Conservation (phyloP, 805 yeast genomes). For the Kodamaea hsintzibuensis region DNA sequence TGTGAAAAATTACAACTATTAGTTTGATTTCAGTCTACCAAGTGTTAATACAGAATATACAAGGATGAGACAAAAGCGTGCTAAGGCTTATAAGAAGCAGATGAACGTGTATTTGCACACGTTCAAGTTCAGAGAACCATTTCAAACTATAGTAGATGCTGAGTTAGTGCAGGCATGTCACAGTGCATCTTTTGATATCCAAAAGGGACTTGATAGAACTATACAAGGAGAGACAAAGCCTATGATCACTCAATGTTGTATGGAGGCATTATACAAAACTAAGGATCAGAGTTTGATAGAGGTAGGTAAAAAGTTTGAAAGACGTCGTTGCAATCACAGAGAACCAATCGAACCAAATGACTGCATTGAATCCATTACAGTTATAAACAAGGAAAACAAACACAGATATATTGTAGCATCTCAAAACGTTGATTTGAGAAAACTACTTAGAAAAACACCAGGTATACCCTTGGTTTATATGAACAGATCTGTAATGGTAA, state of each 20-base stretch:
- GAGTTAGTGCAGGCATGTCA: constrained; percentile 67
- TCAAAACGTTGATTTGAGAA: constrained; percentile 71
- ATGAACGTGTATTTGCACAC: constrained; percentile 82
- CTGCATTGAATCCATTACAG: constrained; percentile 72
- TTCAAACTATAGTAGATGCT: constrained; percentile 86
- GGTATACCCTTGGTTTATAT: constrained; percentile 89
- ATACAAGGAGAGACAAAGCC: constrained; percentile 84
- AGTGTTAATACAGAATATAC: neutral
- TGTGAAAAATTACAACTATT: neutral
- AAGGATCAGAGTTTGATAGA: constrained; percentile 76
- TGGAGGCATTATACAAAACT: constrained; percentile 76
- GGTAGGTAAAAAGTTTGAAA: constrained; percentile 79
- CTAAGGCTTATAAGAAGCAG: constrained; percentile 90
- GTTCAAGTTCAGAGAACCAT: constrained; percentile 92
- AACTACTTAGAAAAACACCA: constrained; percentile 69
- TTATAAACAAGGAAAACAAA: constrained; percentile 75
- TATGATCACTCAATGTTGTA: constrained; percentile 94
- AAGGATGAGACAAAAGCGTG: constrained; percentile 91
- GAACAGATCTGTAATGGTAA: constrained; percentile 88
- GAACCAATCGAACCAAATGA: constrained; percentile 66
- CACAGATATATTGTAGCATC: constrained; percentile 90
- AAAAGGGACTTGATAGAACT: constrained; percentile 77
- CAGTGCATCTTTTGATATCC: constrained; percentile 71
- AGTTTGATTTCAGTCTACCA: neutral
- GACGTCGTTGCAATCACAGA: constrained; percentile 89